phyloP scores from a whole-genome alignment of 2,329 filamentous ascomycete species.

The Teratosphaeria zuluensis region DNA sequence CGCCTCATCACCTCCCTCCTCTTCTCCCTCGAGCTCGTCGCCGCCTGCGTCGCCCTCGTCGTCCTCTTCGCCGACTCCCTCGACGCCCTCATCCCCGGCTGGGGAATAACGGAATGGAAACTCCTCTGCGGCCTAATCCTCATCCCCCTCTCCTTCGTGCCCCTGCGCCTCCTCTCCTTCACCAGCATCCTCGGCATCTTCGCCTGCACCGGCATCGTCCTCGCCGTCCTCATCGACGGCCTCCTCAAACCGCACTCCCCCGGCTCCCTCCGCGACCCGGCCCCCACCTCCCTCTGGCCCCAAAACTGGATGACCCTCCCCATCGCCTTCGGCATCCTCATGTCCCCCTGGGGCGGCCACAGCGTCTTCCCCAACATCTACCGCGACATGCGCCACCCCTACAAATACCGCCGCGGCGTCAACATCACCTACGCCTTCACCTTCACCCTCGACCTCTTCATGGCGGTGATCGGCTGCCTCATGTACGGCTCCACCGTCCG shows the following conservation, averaged over 20 bases:
- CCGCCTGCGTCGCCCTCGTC: conserved; percentile 78
- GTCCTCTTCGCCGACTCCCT: conserved; percentile 95
- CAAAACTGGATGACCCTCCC: conserved; percentile 79
- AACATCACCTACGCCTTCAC: conserved; percentile 79
- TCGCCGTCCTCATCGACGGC: conserved; percentile 77
- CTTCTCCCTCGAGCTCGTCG: conserved; percentile 79
- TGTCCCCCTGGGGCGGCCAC: conserved; percentile 69
- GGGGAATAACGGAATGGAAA: conserved; percentile 70
- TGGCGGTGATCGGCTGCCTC: conserved; percentile 73
- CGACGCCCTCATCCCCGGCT: conserved; percentile 62
- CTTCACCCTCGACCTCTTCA: conserved; percentile 67
- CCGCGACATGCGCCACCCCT: conserved; percentile 46
- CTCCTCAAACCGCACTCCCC: conserved; percentile 68
- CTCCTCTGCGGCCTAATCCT: conserved; percentile 69
- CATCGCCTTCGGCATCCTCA: conserved; percentile 79
- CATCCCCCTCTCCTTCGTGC: conserved; percentile 74
- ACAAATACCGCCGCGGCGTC: conserved; percentile 68
- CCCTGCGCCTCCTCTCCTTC: conserved; percentile 73
- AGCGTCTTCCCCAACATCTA: conserved; percentile 74
- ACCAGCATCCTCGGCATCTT: conserved; percentile 90
- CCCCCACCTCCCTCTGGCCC: conserved; percentile 71
- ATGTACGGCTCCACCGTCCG: conserved; percentile 91
- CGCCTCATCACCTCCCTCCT: conserved; percentile 73
- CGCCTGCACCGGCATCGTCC: conserved; percentile 77
- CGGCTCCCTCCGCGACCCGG: conserved; percentile 74